Evolutionary conservation across 257 asterid genomes (phyloP), one percentile per base, ranked within the genome.

Genomic region (Forsythia suspensa): DNA sequence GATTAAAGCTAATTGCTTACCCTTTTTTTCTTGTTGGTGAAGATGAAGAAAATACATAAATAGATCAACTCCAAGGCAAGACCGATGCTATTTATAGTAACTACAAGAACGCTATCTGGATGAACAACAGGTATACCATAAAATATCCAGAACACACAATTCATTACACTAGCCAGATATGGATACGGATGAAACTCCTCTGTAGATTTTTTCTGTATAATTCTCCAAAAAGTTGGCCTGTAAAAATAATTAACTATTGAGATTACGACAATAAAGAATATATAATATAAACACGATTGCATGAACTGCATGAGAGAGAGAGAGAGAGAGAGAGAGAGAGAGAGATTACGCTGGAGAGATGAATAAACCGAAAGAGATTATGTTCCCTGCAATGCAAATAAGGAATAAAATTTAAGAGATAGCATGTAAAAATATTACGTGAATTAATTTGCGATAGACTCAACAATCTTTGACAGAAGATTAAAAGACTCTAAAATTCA

Each of bases 161-260:
- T 94, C 91, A 94, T 82, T 11, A 66, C 71, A 0, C 86, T 72
- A 0, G 89, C 87, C 0, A 91, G 41, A 80, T 91, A 92, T 1
- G 98, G 97, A 6, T 87, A 89, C 0, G 97, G 94, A 24, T 89
- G 96, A 78, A 90, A 94, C 34, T 86, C 92, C 78, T 88, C 94
- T 0, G 88, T 86, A 52, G 81, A 77, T 68, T 86, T 90, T 1
- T 84, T 88, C 34, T 29, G 1, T 29, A 29, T 29, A 29, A 29
- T 29, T 29, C 34, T 29, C 34, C 34, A 29, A 1, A 29, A 29
- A 29, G 34, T 29, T 29, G 34, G 82, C 75, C 90, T 83, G 48
- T 6, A 2, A 39, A 89, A 88, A 0, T 7, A 48, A 0, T 3
- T 12, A 3, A 3, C 4, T 12, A 3, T 12, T 12, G 4, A 48